phyloP scores from a whole-genome alignment of 257 asterid genomes.

The Gentiana macrophylla region DNA sequence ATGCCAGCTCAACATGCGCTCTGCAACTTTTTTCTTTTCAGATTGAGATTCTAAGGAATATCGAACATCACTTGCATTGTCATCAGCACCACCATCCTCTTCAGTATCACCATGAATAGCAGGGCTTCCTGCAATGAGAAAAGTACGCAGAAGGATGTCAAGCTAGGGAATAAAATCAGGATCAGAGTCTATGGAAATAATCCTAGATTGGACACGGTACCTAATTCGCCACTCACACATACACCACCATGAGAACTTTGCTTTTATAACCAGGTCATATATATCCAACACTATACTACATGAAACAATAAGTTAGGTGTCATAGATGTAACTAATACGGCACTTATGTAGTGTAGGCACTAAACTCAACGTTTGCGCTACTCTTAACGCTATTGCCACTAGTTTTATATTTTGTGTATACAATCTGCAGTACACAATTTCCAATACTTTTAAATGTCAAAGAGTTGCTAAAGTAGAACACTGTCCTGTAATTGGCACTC shows the following conservation, averaged over 20 bases:
- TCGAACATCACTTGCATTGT: conserved; percentile 39
- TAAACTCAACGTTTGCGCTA: neutral
- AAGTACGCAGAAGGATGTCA: neutral
- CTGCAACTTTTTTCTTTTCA: conserved; percentile 75
- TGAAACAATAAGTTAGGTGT: neutral
- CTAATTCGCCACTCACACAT: neutral
- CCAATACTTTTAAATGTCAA: neutral
- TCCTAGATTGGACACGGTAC: neutral
- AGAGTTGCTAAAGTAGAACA: neutral
- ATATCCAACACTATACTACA: too few species aligned
- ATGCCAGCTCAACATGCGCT: conserved; percentile 98
- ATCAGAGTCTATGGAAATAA: neutral
- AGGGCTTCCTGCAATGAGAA: conserved; percentile 63
- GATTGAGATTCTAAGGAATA: conserved; percentile 43
- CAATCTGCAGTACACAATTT: neutral
- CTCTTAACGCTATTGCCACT: too few species aligned
- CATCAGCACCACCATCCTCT: conserved; percentile 53
- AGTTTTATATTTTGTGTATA: neutral
- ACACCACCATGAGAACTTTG: neutral
- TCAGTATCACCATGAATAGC: conserved; percentile 72
- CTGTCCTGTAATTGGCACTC: too few species aligned
- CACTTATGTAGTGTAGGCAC: neutral
- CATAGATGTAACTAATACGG: neutral
- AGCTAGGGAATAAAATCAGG: neutral
- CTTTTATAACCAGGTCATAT: too few species aligned